Evolutionary conservation across 2,329 filamentous ascomycete species (phyloP), one percentile per base, ranked within the genome.

Genomic region (Chaetomiaceae sp.): DNA sequence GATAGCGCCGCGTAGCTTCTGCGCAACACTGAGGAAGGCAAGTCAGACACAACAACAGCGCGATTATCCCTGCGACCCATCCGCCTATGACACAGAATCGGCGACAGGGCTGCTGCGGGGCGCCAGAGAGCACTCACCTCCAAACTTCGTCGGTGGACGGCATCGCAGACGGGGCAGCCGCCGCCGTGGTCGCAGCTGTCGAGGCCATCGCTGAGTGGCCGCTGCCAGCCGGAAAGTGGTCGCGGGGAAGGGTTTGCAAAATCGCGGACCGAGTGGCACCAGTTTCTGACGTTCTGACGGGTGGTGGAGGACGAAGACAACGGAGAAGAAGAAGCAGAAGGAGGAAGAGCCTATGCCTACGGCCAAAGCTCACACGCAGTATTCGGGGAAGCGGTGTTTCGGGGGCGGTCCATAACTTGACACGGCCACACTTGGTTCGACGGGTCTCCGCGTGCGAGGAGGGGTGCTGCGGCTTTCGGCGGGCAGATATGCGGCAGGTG

Each of bases 1-100:
- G 48, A 76, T 62, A 49, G 68, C 63, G 57, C 68, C 73, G 55
- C 71, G 71, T 35, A 73, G 50, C 60, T 72, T 76, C 51, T 70
- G 62, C 48, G 72, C 72, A 44, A 68, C 59, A 50, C 74, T 76
- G 35, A 23, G n/a, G 27, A 33, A 9, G 56, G 5, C 39, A 38
- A 35, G 47, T 53, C 45, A 53, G 55, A 12, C 17, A 20, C 6
- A n/a, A n/a, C n/a, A n/a, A n/a, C n/a, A n/a, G n/a, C n/a, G n/a
- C n/a, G n/a, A n/a, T n/a, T n/a, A n/a, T n/a, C n/a, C n/a, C n/a
- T n/a, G n/a, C n/a, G n/a, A n/a, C n/a, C n/a, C n/a, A n/a, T n/a
- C n/a, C n/a, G n/a, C n/a, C n/a, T n/a, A n/a, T n/a, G n/a, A n/a
- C n/a, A n/a, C n/a, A n/a, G n/a, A n/a, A n/a, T n/a, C n/a, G n/a